A percentile compares a stretch with the other conserved stretches of the same genome.
These are phyloP conservation scores for Paramyrothecium sp. DNA, from an alignment of 2,329 filamentous ascomycete species.

Conservation along the genomic window DNA sequence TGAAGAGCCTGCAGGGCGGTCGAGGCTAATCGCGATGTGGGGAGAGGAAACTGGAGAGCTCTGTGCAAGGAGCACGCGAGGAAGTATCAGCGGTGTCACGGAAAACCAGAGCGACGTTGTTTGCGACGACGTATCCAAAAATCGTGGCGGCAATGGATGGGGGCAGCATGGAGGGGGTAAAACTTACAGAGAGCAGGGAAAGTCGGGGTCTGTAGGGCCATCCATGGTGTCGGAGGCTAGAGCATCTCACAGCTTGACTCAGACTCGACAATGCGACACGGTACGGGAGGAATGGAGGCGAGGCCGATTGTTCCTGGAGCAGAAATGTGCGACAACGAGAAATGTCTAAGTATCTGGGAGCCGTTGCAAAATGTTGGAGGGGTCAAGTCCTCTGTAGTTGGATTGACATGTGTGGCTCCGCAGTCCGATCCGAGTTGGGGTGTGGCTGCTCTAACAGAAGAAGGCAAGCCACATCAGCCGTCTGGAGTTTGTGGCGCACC, in stretches of 20 bases:
- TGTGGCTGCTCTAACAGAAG: no score
- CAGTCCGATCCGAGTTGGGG: neutral
- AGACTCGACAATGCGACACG: neutral
- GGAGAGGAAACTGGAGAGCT: slow-evolving; percentile 76
- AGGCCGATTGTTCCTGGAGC: neutral
- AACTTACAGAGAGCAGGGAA: slow-evolving; percentile 63
- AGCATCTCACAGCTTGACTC: neutral
- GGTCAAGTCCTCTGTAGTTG: neutral
- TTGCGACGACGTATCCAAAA: no score
- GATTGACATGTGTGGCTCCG: neutral
- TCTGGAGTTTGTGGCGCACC: no score
- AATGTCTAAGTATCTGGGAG: neutral
- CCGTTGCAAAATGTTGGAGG: neutral
- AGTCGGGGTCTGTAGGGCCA: slow-evolving; percentile 42
- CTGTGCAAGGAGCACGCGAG: slow-evolving; percentile 37
- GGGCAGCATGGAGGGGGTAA: slow-evolving; percentile 15
- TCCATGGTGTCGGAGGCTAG: slow-evolving; percentile 33
- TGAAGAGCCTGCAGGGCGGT: slow-evolving; percentile 73
- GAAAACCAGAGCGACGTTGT: no score
- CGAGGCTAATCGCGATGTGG: slow-evolving; percentile 72
- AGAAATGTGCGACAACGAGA: neutral
- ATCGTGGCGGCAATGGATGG: no score
- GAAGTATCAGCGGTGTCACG: no score
- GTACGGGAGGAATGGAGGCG: neutral
- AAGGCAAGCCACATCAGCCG: no score